phyloP scores from a whole-genome alignment of 306 rosid species.

The Quillaja saponaria region DNA sequence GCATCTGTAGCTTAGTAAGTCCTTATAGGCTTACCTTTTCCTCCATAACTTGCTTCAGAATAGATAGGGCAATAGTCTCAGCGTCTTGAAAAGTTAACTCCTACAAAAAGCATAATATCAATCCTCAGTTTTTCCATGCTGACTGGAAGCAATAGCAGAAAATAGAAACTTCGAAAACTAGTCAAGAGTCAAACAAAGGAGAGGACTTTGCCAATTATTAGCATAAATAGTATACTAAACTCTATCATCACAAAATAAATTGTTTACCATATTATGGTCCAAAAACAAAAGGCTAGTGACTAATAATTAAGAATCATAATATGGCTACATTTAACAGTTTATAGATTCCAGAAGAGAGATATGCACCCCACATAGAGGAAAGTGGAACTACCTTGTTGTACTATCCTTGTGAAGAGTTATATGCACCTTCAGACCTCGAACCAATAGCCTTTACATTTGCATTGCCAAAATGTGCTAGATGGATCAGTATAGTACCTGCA shows the following conservation, averaged over 20 bases:
- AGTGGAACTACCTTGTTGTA: slow-evolving; percentile 73
- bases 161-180: slow-evolving; percentile 6
- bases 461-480: slow-evolving; percentile 99
- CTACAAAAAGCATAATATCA: slow-evolving; percentile 41
- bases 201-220: not conserved
- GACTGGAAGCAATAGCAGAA: slow-evolving; percentile 6
- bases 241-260: slow-evolving; percentile 7
- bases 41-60: slow-evolving; percentile 99
- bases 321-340: slow-evolving; percentile 13
- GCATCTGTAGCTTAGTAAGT: not conserved
- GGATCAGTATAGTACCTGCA: slow-evolving; percentile 94
- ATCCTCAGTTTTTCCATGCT: slow-evolving; percentile 16
- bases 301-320: too few species aligned
- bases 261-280: slow-evolving; percentile 16
- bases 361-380: not conserved
- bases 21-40: slow-evolving; percentile 70
- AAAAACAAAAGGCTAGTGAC: not conserved
- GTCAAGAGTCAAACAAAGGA: not conserved
- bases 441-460: slow-evolving; percentile 99
- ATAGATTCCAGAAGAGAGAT: not conserved
- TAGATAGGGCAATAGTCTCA: slow-evolving; percentile 85
- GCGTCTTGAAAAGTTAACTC: slow-evolving; percentile 92
- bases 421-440: slow-evolving; percentile 99
- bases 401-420: slow-evolving; percentile 87
- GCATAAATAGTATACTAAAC: not conserved